A percentile compares a stretch with the other conserved stretches of the same genome.
Conservation (phyloP, 192 early-diverging fungal genomes). For the Coemansia sp. region DNA sequence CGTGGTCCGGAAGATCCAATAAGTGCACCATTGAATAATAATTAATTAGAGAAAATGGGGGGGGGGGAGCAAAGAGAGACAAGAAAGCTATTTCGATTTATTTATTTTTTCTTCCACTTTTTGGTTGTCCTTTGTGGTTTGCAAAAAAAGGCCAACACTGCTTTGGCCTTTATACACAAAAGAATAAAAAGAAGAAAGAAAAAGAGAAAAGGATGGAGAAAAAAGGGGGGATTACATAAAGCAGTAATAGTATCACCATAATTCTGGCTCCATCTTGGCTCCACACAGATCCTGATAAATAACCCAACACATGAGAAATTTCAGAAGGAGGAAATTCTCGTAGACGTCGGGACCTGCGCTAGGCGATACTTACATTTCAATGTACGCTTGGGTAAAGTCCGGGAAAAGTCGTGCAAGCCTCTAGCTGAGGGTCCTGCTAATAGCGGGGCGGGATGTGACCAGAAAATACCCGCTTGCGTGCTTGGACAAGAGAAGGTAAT, state of each 20-base stretch:
- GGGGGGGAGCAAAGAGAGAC: not conserved
- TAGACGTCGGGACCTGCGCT: conserved; percentile 53
- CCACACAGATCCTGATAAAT: not conserved
- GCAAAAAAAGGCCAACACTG: not conserved
- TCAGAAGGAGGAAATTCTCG: too few species aligned
- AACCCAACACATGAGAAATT: not conserved
- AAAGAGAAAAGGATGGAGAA: not conserved
- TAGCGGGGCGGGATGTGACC: conserved; percentile 50
- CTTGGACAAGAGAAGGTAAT: not conserved
- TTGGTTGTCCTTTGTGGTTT: not conserved
- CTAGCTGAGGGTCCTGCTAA: conserved; percentile 48
- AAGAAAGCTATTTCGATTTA: not conserved
- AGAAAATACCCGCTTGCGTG: conserved; percentile 21
- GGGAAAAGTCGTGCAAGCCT: conserved; percentile 41
- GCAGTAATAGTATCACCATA: not conserved
- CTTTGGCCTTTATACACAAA: not conserved
- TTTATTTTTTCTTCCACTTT: not conserved
- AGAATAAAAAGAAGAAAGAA: not conserved
- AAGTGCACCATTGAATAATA: not conserved
- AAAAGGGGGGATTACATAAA: not conserved
- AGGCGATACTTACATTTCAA: conserved; percentile 36
- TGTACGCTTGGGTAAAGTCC: conserved; percentile 49
- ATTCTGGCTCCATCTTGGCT: not conserved
- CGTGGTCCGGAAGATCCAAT: conserved; percentile 1
- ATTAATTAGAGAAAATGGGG: not conserved